Percentiles rank a stretch among this genome's conserved stretches.
Conservation (phyloP, 139 green algal genomes). For the Coelastrella sp. region DNA sequence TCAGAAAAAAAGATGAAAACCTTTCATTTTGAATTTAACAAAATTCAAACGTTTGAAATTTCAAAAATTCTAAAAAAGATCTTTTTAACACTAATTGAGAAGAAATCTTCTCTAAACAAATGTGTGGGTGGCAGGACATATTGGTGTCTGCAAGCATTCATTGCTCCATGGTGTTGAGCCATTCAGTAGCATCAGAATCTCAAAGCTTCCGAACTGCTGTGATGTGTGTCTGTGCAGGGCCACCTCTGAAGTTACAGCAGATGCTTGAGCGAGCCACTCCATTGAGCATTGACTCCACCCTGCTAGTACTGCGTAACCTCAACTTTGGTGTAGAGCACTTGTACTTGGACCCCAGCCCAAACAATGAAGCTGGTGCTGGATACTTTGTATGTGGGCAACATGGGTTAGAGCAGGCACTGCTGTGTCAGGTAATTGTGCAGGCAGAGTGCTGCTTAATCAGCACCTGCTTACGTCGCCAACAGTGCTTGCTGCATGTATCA, state of each 20-base stretch:
- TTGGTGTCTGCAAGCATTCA: too few relatives aligned
- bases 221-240: background rate
- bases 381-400: conserved; percentile 53
- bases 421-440: conserved; percentile 50
- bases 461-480: background rate
- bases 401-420: conserved; percentile 38
- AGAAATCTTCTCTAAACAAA: too few relatives aligned
- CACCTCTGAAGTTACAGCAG: conserved; percentile 61
- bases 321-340: conserved; percentile 64
- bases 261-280: conserved; percentile 59
- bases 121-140: too few relatives aligned
- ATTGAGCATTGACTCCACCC: conserved; percentile 4
- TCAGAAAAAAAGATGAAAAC: too few relatives aligned
- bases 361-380: conserved; percentile 66
- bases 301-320: conserved; percentile 31
- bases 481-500: background rate
- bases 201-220: too few relatives aligned
- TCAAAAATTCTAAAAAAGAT: too few relatives aligned
- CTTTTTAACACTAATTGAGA: too few relatives aligned
- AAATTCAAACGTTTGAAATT: too few relatives aligned
- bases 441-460: background rate
- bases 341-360: conserved; percentile 64
- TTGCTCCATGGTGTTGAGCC: too few relatives aligned
- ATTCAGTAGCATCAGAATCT: too few relatives aligned
- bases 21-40: too few relatives aligned